Evolutionary conservation across 2,329 filamentous ascomycete species (phyloP), one percentile per base, ranked within the genome.

Genomic region (Beauveria sp.): DNA sequence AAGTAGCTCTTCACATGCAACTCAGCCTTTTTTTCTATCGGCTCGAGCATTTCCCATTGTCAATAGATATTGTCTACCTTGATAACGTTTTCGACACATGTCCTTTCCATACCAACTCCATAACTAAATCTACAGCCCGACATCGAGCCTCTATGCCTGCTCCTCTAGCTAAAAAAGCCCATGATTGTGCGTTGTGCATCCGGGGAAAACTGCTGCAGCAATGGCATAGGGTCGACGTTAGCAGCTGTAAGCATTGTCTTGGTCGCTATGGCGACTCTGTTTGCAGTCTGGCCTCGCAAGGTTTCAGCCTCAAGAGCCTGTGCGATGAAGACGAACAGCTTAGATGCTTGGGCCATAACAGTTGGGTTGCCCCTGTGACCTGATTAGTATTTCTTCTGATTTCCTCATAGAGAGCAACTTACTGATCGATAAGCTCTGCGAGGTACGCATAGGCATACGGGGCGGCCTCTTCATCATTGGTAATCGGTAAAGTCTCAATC

Each of bases 361-460:
- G 85, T 86, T 0, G 91, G 90, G 70, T 97, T 90, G 86, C 90
- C 90, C 74, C 95, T 98, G 66, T 30, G 45, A 34, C 53, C 40
- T 60, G 65, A 59, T 69, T 77, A 65, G 75, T 71, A 43, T 30
- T 40, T 45, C 14, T 40, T 45, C 43, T 3, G 5, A 26, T 16
- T 5, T 20, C 42, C 51, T 50, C 3, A 4, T 52, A 12, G 4
- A 28, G 20, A 18, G n/a, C 28, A 62, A 87, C 92, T 84, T 86
- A 97, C 95, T 96, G 89, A 67, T 96, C 89, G 72, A 98, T 97
- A 65, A 99, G 77, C 72, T 96, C 88, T 14, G 90, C 87, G 62
- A 99, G 79, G 77, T 96, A 99, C 50, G 88, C 87, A 72, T 99
- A 99, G 1, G 93, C 93, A 73, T 96, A 98, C 16, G 95, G 95